Evolutionary conservation across 1,139 yeast genomes (phyloP), one percentile per base, ranked within the genome.

Genomic region (Maudiozyma humilis): DNA sequence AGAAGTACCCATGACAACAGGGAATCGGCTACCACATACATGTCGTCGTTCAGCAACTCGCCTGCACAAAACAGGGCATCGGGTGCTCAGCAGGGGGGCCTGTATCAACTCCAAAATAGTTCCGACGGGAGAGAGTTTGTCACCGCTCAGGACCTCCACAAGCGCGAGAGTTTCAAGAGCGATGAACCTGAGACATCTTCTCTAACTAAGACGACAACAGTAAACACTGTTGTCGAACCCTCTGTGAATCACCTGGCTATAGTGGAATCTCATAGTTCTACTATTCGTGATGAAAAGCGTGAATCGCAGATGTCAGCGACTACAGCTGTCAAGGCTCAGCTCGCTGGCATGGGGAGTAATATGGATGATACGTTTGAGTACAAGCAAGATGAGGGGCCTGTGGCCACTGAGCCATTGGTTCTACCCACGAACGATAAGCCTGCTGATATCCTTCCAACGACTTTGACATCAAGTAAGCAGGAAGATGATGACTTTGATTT

Each of bases 11-110:
- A 40, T 25, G 37, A 33, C n/a, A 41, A 37, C 13, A 51, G 56
- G 43, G 46, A 50, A 17, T 56, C 60, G 1, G 44, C 47, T 15
- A 45, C 46, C 7, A 57, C 60, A 5, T 52, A 51, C 31, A 42
- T 44, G 10, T 57, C 62, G 6, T 46, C 57, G 1, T 45, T 56
- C 13, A 56, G 60, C 40, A 53, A 50, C 20, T 54, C 60, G 4
- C 59, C 60, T 4, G 42, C 44, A 8, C 56, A 55, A 41, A 37
- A 32, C 2, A 38, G 33, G 3, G 35, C 36, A 4, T 23, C 33
- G 5, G 13, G 5, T 3, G 36, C 43, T 18, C 19, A 19, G 19
- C 18, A 25, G 29, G 41, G 47, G 6, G 55, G 54, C 8, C 36
- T 56, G 40, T 57, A 55, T 36, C 49, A 51, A 36, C 46, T 57